These are phyloP conservation scores for Acer negundo DNA, from an alignment of 345 rosid genomes.

Conservation along the genomic window DNA sequence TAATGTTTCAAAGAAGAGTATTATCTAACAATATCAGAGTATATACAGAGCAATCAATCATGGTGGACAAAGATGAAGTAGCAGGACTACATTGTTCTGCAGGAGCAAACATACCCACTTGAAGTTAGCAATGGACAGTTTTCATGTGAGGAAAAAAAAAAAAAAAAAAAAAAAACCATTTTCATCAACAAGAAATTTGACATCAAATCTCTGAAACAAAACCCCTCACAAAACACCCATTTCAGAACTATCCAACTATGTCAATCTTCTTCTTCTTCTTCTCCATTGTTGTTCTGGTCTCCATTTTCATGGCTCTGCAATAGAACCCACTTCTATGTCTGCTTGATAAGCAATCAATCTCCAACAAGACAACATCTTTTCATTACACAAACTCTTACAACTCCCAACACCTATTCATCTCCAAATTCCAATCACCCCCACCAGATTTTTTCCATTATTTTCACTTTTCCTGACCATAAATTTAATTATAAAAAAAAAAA, in stretches of 20 bases:
- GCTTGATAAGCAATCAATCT: conserved; percentile 12
- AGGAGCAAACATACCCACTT: conserved; percentile 62
- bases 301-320: conserved; percentile 25
- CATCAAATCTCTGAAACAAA: conserved; percentile 53
- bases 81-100: conserved; percentile 69
- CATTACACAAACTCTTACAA: background rate
- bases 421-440: background rate
- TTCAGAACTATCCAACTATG: conserved; percentile 32
- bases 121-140: conserved; percentile 48
- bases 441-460: background rate
- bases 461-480: background rate
- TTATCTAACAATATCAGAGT: no score
- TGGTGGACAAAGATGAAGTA: conserved; percentile 52
- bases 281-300: background rate
- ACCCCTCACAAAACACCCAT: conserved; percentile 2
- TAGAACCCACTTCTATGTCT: conserved; percentile 20
- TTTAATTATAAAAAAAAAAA: background rate
- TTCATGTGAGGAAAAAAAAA: conserved; percentile 12
- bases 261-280: conserved; percentile 41
- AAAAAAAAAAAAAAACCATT: conserved; percentile 34
- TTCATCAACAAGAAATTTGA: conserved; percentile 52
- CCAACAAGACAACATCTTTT: conserved; percentile 21
- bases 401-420: background rate
- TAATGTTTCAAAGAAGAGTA: no score
- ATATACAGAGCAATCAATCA: conserved; percentile 22